These are phyloP conservation scores for Aspergillus unguis DNA, from an alignment of 2,329 filamentous ascomycete genomes.

Conservation along the genomic window DNA sequence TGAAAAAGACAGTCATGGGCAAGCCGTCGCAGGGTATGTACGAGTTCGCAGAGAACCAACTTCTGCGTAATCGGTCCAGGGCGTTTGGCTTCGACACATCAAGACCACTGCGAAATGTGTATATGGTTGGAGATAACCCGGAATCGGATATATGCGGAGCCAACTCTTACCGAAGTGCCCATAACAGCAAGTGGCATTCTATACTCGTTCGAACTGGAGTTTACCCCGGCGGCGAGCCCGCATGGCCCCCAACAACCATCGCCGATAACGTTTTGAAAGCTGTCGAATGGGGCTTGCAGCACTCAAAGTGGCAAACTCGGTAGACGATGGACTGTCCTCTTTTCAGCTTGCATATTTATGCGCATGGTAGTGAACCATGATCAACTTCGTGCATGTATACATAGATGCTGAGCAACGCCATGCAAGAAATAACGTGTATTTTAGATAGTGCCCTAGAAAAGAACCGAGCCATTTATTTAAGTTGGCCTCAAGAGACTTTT, in stretches of 20 bases:
- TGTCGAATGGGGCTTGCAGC: slow-evolving; percentile 70
- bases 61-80: slow-evolving; percentile 58
- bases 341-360: neutral
- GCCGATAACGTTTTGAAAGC: slow-evolving; percentile 73
- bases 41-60: slow-evolving; percentile 72
- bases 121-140: slow-evolving; percentile 91
- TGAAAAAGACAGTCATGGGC: slow-evolving; percentile 69
- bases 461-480: neutral
- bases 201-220: slow-evolving; percentile 80
- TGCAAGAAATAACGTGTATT: neutral
- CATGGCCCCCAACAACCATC: slow-evolving; percentile 61
- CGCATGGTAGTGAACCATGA: neutral
- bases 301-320: slow-evolving; percentile 39
- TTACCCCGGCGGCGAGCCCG: slow-evolving; percentile 58
- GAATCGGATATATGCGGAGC: slow-evolving; percentile 88
- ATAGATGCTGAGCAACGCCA: neutral
- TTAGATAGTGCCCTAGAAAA: neutral
- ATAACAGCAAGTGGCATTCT: slow-evolving; percentile 71
- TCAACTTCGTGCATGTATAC: neutral
- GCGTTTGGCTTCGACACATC: slow-evolving; percentile 41
- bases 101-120: slow-evolving; percentile 66
- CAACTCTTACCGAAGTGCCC: slow-evolving; percentile 66
- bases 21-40: slow-evolving; percentile 80
- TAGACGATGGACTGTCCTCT: neutral
- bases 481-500: neutral